Base-by-base conservation (phyloP, 176 grass and related monocot species). In the Bothriochloa decipiens region DNA sequence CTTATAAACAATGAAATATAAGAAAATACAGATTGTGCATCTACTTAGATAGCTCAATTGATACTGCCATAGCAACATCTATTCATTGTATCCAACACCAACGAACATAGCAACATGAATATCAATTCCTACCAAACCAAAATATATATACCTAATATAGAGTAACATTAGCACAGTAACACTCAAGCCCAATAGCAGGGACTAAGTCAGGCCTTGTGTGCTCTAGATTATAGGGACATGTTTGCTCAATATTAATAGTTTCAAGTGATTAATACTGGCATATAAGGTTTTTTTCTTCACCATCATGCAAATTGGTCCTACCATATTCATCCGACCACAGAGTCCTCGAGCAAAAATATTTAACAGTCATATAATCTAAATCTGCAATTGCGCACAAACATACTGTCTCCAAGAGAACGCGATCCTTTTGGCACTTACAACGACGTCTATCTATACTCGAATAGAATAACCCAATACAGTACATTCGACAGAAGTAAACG, bases 401-500 rank as follows among this genome's bases (percentile, higher is more conserved):
- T 41, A 41, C 5, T 41, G 40, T 41, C 6, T 7, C 7, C 40
- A 41, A 9, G 6, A 41, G 40, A 6, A 9, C 1, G 58, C 35
- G 14, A 74, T 52, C 58, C 27, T 8, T 70, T 70, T 14, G 20
- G 27, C 5, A 77, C 32, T 28, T 29, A 39, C 6, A 69, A 46
- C 26, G 9, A 70, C n/a, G 45, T 55, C 0, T 40, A 87, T 46
- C 27, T 5, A 63, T 26, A 45, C 39, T 61, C 58, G 27, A 47
- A 35, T 36, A 61, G 1, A 29, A 67, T 26, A 39, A 43, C 63
- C 13, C 23, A 22, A 35, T 39, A 39, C 37, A 39, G n/a, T 35
- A 81, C 13, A 60, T 47, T 49, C 40, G 74, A n/a, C 43, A 57
- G 15, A 41, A 88, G 72, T 12, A 17, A 65, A 81, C 46, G n/a